phyloP scores from a whole-genome alignment of 495 filamentous ascomycete genomes.

The Penicillium roqueforti region DNA sequence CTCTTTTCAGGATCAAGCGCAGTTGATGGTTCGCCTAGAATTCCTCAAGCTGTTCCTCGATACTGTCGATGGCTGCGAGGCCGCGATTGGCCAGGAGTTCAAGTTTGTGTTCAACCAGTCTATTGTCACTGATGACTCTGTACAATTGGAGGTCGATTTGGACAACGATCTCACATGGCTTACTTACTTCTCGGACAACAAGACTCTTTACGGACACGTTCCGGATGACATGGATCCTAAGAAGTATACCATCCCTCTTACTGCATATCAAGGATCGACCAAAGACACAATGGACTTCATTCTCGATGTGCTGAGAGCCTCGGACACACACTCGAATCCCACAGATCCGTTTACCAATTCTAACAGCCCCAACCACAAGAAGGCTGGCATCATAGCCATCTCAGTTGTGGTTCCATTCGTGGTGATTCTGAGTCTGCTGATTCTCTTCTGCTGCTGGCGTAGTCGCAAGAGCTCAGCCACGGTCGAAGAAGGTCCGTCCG shows the following conservation, averaged over 20 bases:
- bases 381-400: slow-evolving; percentile 44
- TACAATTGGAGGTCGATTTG: slow-evolving; percentile 52
- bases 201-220: slow-evolving; percentile 59
- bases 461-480: slow-evolving; percentile 27
- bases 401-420: slow-evolving; percentile 41
- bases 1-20: slow-evolving; percentile 58
- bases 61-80: slow-evolving; percentile 44
- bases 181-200: slow-evolving; percentile 52
- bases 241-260: slow-evolving; percentile 47
- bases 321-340: slow-evolving; percentile 15
- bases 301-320: slow-evolving; percentile 42
- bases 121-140: slow-evolving; percentile 48
- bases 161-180: slow-evolving; percentile 59
- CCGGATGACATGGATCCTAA: slow-evolving; percentile 45
- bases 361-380: slow-evolving; percentile 22
- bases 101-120: slow-evolving; percentile 57
- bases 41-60: slow-evolving; percentile 46
- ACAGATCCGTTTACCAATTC: slow-evolving; percentile 20
- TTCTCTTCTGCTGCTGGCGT: slow-evolving; percentile 43
- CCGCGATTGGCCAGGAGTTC: slow-evolving; percentile 61
- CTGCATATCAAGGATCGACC: slow-evolving; percentile 43
- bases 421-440: slow-evolving; percentile 28
- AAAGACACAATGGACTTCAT: slow-evolving; percentile 47
- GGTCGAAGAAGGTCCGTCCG: slow-evolving; percentile 25
- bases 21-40: slow-evolving; percentile 58